Base-by-base conservation (phyloP, 1,139 yeast genomes). In the Suzukiozyma palmioleophila region DNA sequence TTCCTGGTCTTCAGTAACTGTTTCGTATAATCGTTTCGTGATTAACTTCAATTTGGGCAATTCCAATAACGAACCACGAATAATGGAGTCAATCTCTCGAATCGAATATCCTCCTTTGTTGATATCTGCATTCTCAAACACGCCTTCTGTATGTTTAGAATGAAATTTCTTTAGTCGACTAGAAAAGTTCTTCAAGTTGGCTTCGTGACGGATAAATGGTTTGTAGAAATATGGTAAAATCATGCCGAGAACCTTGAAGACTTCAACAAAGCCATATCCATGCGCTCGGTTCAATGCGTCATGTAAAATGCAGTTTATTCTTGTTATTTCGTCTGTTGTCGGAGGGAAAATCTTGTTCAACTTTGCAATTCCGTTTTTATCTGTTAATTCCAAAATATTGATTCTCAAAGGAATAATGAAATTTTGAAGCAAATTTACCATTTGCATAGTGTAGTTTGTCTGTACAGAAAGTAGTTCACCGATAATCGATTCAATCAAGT, bases 131-230 rank as follows among this genome's bases (percentile, higher is more conserved):
- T 61, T 47, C 3, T 63, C 67, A 43, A 81, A 68, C 10, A 70
- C 57, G 48, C 68, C 48, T 44, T 60, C 48, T 56, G 66, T 79
- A 45, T 78, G 77, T 48, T 79, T 81, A 2, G 45, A 44, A 40
- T 54, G 46, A 46, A 71, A 71, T 39, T 57, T 59, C 32, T 84
- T 77, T 15, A 95, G 54, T 22, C 60, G 57, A 6, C 46, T 26
- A 16, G 59, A 49, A 40, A 69, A 70, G 31, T 53, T 50, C 43
- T 62, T 61, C 39, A 69, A 51, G 43, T 68, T 96, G 8, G 97
- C 96, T 59, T 89, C 96, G 57, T 90, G 97, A 44, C 97, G 73
- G 68, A 89, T 85, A 50, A 86, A 86, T 0, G 97, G 96, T 54
- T 88, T 86, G 64, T 87, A 90, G 56, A 89, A 89, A 57, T 87